Evolutionary conservation across 371 early-diverging fungal genomes (phyloP).

Genomic region (Umbelopsis sp.): DNA sequence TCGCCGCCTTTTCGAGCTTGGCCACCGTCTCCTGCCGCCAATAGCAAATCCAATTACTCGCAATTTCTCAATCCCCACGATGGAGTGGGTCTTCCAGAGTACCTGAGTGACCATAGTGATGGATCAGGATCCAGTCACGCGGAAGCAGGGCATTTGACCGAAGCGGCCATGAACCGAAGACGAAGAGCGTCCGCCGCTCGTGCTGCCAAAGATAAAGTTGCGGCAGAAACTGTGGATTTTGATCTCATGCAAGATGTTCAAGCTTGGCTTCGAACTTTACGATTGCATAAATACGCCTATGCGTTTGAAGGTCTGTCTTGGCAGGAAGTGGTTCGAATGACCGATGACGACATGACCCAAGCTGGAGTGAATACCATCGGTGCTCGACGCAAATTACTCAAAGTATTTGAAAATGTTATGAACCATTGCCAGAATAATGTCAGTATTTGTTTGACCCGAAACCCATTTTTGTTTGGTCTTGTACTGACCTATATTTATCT

Average conservation of each 20-base stretch:
- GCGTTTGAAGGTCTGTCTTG: constrained; percentile 87
- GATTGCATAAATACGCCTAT: constrained; percentile 94
- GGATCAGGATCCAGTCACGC: constrained; percentile 33
- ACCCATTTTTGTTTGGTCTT: not conserved
- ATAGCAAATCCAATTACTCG: constrained; percentile 23
- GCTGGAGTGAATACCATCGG: constrained; percentile 93
- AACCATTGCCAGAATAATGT: constrained; percentile 49
- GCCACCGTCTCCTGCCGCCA: constrained; percentile 11
- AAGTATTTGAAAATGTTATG: constrained; percentile 91
- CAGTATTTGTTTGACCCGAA: constrained; percentile 21
- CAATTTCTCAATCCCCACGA: constrained; percentile 37
- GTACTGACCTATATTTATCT: not conserved
- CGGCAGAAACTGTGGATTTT: constrained; percentile 80
- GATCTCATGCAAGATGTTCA: constrained; percentile 88
- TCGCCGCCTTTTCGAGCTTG: constrained; percentile 20
- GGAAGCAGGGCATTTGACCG: constrained; percentile 45
- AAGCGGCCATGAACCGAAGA: constrained; percentile 40
- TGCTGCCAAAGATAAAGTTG: constrained; percentile 77
- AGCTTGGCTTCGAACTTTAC: constrained; percentile 86
- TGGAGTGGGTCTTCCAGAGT: constrained; percentile 38
- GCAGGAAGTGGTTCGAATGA: constrained; percentile 84
- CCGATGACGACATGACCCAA: constrained; percentile 80
- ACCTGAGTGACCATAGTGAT: constrained; percentile 62
- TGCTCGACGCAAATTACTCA: constrained; percentile 92
- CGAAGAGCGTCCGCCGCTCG: constrained; percentile 53